phyloP scores from a whole-genome alignment of 129 eudicot species.

The Solidago caesia region DNA sequence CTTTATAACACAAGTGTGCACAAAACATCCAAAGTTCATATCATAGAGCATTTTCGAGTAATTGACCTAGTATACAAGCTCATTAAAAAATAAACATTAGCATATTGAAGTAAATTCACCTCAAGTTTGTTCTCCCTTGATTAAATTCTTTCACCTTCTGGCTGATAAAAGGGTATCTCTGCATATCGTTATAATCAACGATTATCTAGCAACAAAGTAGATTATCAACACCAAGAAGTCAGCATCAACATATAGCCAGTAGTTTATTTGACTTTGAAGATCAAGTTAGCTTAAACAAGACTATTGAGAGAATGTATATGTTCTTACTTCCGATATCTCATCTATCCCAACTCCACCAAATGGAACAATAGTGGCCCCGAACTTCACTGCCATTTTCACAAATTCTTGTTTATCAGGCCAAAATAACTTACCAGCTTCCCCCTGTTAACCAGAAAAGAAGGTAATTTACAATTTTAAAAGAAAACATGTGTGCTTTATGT shows the following conservation, averaged over 20 bases:
- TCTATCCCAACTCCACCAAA: constrained; percentile 36
- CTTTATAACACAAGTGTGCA: not conserved
- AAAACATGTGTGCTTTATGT: not conserved
- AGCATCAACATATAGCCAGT: not conserved
- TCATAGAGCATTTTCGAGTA: not conserved
- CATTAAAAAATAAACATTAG: not conserved
- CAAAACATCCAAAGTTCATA: too few relatives aligned
- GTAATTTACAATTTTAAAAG: not conserved
- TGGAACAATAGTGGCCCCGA: constrained; percentile 38
- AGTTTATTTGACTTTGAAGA: constrained; percentile 1
- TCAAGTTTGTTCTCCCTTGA: constrained; percentile 32
- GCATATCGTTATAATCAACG: constrained; percentile 29
- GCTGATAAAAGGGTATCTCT: constrained; percentile 26
- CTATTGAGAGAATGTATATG: not conserved
- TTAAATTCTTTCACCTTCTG: constrained; percentile 14
- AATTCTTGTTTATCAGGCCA: constrained; percentile 41
- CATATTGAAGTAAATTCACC: constrained; percentile 22
- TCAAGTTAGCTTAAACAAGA: not conserved
- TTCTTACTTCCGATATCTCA: constrained; percentile 29
- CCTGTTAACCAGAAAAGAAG: constrained; percentile 23
- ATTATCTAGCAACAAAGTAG: constrained; percentile 21
- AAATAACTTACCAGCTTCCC: constrained; percentile 32
- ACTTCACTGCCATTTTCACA: constrained; percentile 34
- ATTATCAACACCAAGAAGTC: constrained; percentile 9
- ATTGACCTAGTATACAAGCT: not conserved